Evolutionary conservation across 257 asterid species (phyloP).

Genomic region (Anisodus acutangulus): DNA sequence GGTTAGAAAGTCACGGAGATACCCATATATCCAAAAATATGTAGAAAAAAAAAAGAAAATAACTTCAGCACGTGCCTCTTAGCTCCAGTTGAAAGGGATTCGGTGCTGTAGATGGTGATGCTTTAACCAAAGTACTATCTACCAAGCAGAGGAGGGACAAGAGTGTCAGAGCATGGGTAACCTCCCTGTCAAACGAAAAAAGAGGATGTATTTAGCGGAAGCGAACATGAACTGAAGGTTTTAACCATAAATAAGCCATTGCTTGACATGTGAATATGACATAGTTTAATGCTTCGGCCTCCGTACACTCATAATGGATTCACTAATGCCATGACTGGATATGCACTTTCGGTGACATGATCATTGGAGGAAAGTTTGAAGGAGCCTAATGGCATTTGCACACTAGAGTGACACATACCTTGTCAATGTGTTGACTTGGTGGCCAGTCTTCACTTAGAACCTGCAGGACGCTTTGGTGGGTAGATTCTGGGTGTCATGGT

Average conservation of each 20-base stretch:
- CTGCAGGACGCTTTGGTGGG: background rate
- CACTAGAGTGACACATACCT: background rate
- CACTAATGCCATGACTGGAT: background rate
- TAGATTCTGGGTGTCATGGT: background rate
- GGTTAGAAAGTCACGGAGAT: background rate
- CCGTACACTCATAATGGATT: background rate
- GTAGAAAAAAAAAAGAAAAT: background rate
- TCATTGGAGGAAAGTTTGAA: background rate
- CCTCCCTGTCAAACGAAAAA: conserved; percentile 8
- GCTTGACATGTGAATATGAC: conserved; percentile 18
- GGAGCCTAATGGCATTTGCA: conserved; percentile 4
- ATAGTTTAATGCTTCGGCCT: background rate
- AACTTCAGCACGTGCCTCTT: background rate
- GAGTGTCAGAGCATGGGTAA: conserved; percentile 12
- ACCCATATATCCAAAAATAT: background rate
- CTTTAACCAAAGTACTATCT: background rate
- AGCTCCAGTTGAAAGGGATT: conserved; percentile 15
- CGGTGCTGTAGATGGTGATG: conserved; percentile 6
- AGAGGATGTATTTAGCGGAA: background rate
- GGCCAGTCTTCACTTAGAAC: background rate
- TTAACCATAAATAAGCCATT: background rate
- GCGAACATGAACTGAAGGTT: background rate
- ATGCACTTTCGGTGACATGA: background rate
- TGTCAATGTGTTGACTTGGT: background rate
- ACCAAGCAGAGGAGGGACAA: background rate